Evolutionary conservation across 306 rosid species (phyloP).

Genomic region (Fragaria vesca): DNA sequence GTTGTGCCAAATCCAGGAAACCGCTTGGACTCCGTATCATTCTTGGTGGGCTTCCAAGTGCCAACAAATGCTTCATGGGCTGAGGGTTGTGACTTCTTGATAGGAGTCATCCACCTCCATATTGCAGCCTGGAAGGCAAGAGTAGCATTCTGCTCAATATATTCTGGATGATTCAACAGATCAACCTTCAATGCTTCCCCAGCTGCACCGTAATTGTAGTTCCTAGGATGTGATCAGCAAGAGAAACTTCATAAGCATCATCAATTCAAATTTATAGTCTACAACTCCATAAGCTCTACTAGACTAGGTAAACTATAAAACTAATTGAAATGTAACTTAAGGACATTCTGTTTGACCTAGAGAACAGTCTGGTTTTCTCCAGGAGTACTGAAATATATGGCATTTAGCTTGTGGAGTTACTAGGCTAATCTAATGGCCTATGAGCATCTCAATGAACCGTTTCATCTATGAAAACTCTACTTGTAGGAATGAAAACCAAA

Average conservation of each 20-base stretch:
- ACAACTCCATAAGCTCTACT: not conserved
- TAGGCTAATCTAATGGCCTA: not conserved
- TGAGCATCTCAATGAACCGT: not conserved
- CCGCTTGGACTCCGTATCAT: conserved; percentile 69
- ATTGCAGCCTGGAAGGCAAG: conserved; percentile 91
- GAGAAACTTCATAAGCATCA: conserved; percentile 2
- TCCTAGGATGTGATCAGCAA: conserved; percentile 49
- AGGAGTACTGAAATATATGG: not conserved
- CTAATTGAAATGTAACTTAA: too few species aligned
- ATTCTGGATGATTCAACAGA: conserved; percentile 83
- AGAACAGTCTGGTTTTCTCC: not conserved
- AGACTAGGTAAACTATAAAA: not conserved
- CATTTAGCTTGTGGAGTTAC: not conserved
- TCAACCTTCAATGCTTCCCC: conserved; percentile 74
- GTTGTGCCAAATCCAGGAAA: conserved; percentile 87
- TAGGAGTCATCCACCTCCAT: conserved; percentile 82
- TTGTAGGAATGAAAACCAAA: not conserved
- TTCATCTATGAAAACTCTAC: not conserved
- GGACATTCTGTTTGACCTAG: not conserved
- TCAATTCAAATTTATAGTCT: not conserved
- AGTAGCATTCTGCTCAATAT: conserved; percentile 93
- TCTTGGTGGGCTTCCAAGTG: conserved; percentile 90
- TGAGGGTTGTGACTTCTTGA: conserved; percentile 79
- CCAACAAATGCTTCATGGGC: conserved; percentile 84
- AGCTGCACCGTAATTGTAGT: conserved; percentile 78